Evolutionary conservation across 225 moss, liverwort and hornwort species (phyloP), one percentile per base, ranked within the genome.

Genomic region (Pleurozium schreberi): DNA sequence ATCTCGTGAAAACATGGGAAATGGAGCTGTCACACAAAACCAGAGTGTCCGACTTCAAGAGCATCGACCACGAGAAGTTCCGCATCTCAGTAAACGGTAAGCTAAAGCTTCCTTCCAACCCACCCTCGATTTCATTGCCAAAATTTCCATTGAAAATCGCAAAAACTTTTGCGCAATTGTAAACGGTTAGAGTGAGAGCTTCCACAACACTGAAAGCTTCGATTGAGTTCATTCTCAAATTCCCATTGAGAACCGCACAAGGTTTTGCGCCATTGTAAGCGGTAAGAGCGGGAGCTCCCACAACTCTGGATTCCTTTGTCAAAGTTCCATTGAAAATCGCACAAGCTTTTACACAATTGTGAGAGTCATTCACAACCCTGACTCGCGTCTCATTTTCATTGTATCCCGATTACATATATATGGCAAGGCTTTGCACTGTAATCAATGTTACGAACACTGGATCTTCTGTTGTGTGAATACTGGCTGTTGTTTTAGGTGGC

Each of bases 1-100:
- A 98, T 79, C 81, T 98, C 84, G 97, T 98, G 22, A 98, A 98
- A 84, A 95, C 96, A 7, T 98, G 97, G 97, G 97, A 98, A 92
- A 96, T 96, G 96, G 97, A 98, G 81, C 93, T 96, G 18, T 98
- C 97, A 12, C 96, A 96, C 75, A 98, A 98, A 86, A 88, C 88
- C 16, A 78, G 58, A 64, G 91, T 95, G 42, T 50, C 71, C 6
- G 96, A 98, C 74, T 94, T 94, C 85, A 96, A 95, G 87, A 90
- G 84, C 43, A 96, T 98, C 17, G 94, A 98, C 89, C 88, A 90
- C 8, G 91, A 95, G 42, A 95, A 95, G 84, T 97, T 97, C 84
- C 82, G 87, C 22, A 87, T 97, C 81, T 95, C 95, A 40, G 95
- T 95, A 3, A 97, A 97, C 50, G 97, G 97, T 96, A 65, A 89